Conservation (phyloP, 2,329 filamentous ascomycete genomes). For the Lasiodiplodia theobromae region DNA sequence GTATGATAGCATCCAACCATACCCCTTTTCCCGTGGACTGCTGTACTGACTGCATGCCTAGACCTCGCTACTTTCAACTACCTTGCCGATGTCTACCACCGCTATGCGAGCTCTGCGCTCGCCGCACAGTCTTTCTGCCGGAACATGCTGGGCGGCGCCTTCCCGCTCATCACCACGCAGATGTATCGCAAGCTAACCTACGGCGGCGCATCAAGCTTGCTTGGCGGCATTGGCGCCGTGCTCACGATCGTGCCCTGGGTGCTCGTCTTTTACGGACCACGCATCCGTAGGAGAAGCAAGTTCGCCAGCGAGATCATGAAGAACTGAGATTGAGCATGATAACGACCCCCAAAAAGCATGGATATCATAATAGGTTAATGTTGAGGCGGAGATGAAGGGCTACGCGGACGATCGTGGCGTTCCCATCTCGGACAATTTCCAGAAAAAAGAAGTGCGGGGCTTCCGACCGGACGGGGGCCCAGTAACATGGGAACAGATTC, state of each 20-base stretch:
- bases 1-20: conserved; percentile 44
- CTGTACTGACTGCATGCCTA: conserved; percentile 31
- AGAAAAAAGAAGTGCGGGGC: neutral
- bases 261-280: conserved; percentile 77
- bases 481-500: neutral
- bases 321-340: neutral
- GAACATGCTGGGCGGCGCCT: conserved; percentile 81
- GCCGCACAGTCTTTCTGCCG: conserved; percentile 87
- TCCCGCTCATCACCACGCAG: conserved; percentile 76
- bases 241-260: conserved; percentile 89
- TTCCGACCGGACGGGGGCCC: neutral
- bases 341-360: neutral
- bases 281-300: conserved; percentile 76
- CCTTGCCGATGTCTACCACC: conserved; percentile 84
- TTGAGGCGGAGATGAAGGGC: neutral
- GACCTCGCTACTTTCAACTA: conserved; percentile 88
- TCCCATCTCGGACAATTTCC: neutral
- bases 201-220: conserved; percentile 72
- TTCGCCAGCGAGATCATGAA: conserved; percentile 65
- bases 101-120: conserved; percentile 83
- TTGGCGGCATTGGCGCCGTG: conserved; percentile 72
- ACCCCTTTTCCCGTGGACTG: neutral
- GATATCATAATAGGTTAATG: neutral
- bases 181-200: conserved; percentile 78
- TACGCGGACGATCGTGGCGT: neutral